These are phyloP conservation scores for Astrocystis sublimbata DNA, from an alignment of 495 filamentous ascomycete genomes.

Conservation along the genomic window DNA sequence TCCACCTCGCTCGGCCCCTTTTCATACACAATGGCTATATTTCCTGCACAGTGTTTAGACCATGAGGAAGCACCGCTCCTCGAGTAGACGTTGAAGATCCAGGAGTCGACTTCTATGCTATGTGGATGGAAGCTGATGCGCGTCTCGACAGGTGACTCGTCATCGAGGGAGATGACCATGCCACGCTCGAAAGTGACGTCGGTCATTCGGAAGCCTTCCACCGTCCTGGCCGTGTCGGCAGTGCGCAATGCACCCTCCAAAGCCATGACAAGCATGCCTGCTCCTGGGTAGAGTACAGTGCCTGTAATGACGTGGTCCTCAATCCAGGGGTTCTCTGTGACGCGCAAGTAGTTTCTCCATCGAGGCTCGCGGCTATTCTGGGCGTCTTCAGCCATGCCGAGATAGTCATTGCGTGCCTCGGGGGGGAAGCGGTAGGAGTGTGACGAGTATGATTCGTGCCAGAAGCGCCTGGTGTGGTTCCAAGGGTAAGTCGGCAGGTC, in stretches of 20 bases:
- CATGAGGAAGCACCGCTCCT: neutral
- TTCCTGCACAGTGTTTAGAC: slow-evolving; percentile 7
- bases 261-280: slow-evolving; percentile 52
- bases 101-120: neutral
- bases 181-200: neutral
- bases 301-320: slow-evolving; percentile 42
- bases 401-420: slow-evolving; percentile 42
- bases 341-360: slow-evolving; percentile 43
- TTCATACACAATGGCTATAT: neutral
- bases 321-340: slow-evolving; percentile 49
- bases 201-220: neutral
- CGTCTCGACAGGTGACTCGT: slow-evolving; percentile 8
- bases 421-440: slow-evolving; percentile 32
- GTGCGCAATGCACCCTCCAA: neutral
- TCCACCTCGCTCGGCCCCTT: neutral
- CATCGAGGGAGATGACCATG: neutral
- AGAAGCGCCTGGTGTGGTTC: slow-evolving; percentile 47
- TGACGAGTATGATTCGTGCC: slow-evolving; percentile 41
- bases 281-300: slow-evolving; percentile 50
- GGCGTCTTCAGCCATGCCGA: slow-evolving; percentile 35
- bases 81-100: slow-evolving; percentile 9
- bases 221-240: neutral
- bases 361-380: slow-evolving; percentile 38
- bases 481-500: slow-evolving; percentile 44
- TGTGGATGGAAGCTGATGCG: slow-evolving; percentile 3